Percentiles rank a stretch among this genome's conserved stretches.
These are phyloP conservation scores for Micromonas commoda DNA, from an alignment of 139 green algal species.

Conservation along the genomic window DNA sequence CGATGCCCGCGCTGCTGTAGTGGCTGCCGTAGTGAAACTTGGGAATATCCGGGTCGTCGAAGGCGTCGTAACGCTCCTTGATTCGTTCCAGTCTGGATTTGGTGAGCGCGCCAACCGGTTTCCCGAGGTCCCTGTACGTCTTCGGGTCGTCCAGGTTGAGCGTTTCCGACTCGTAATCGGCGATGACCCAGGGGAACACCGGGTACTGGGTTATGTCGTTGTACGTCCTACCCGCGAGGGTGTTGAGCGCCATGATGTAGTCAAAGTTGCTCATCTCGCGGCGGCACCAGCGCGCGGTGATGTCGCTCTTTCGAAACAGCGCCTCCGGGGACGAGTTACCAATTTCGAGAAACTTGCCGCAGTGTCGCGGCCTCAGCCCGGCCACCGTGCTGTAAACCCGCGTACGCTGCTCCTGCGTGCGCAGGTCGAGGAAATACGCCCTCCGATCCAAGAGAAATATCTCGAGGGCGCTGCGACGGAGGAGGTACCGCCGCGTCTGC, in stretches of 20 bases:
- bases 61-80: conserved; percentile 33
- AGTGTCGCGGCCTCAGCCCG: neutral
- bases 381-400: conserved; percentile 2
- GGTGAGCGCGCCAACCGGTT: conserved; percentile 37
- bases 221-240: conserved; percentile 46
- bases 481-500: conserved; percentile 34
- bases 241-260: conserved; percentile 58
- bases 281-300: conserved; percentile 34
- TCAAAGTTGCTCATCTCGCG: conserved; percentile 51
- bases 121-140: conserved; percentile 31
- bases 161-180: conserved; percentile 31
- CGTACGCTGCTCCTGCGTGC: neutral
- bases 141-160: conserved; percentile 33
- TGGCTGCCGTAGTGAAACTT: conserved; percentile 50
- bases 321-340: neutral
- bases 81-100: conserved; percentile 7
- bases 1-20: conserved; percentile 41
- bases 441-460: conserved; percentile 43
- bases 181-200: conserved; percentile 38
- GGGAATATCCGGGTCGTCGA: conserved; percentile 34
- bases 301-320: conserved; percentile 19
- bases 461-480: conserved; percentile 41
- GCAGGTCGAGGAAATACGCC: conserved; percentile 48
- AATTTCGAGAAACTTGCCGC: neutral
- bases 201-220: conserved; percentile 44